Conservation (phyloP, 2,329 filamentous ascomycete genomes). For the Pseudogymnoascus sp. region DNA sequence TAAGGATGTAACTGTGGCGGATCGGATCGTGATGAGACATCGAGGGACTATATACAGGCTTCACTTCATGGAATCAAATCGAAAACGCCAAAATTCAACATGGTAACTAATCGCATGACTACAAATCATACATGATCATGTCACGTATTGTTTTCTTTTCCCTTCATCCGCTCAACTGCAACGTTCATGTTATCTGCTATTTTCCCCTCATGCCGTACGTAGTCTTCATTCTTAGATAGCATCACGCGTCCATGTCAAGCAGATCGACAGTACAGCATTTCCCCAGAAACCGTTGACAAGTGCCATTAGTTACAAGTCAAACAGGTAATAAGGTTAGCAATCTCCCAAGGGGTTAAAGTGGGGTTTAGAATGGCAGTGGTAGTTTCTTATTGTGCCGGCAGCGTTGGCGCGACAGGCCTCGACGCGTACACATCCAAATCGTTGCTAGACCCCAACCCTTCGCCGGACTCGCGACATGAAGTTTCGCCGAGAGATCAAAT, state of each 20-base stretch:
- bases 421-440: background rate
- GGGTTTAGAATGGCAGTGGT: background rate
- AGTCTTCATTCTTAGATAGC: background rate
- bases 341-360: background rate
- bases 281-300: background rate
- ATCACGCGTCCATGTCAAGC: conserved; percentile 5
- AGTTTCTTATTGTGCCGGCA: conserved; percentile 1
- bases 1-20: background rate
- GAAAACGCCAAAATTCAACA: background rate
- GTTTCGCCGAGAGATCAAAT: background rate
- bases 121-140: background rate
- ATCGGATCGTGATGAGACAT: background rate
- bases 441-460: background rate
- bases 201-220: background rate
- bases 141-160: background rate
- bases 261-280: conserved; percentile 1
- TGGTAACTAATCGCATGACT: background rate
- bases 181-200: background rate
- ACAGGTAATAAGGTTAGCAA: background rate
- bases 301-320: background rate
- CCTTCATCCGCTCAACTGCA: conserved; percentile 5
- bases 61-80: background rate
- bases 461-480: background rate
- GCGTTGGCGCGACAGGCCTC: background rate
- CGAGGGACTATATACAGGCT: background rate